Evolutionary conservation across 2,329 filamentous ascomycete genomes (phyloP).

Genomic region (Tolypocladium paradoxum): DNA sequence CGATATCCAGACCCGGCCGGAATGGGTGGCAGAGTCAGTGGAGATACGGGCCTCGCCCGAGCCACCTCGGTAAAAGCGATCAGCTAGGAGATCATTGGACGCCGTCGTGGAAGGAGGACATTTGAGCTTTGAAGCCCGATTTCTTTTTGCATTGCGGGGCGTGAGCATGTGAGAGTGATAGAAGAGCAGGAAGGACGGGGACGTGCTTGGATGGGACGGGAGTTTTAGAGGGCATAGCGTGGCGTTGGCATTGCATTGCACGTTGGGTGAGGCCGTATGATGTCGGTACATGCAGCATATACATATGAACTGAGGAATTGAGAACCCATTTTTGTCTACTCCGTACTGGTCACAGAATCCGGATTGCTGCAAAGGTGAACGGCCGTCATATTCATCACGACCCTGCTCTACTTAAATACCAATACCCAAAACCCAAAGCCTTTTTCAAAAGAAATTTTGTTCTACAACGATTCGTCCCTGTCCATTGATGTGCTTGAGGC

Average conservation of each 20-base stretch:
- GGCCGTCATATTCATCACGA: slow-evolving; percentile 1
- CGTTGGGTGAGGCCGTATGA: not conserved
- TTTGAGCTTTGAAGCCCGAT: not conserved
- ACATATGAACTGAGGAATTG: not conserved
- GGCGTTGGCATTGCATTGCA: slow-evolving; percentile 17
- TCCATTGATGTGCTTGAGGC: slow-evolving; percentile 43
- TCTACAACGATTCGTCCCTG: slow-evolving; percentile 11
- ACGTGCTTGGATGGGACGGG: not conserved
- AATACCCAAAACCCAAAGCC: not conserved
- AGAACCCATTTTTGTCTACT: not conserved
- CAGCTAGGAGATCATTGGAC: not conserved
- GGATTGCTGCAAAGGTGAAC: not conserved
- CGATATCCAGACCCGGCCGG: slow-evolving; percentile 3
- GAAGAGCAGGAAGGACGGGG: not conserved
- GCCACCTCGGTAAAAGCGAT: not conserved
- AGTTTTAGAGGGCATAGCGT: slow-evolving; percentile 17
- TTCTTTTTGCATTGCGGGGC: not conserved
- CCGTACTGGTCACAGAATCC: not conserved
- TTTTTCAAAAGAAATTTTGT: slow-evolving; percentile 1
- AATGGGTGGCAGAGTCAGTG: slow-evolving; percentile 13
- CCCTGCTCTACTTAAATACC: not conserved
- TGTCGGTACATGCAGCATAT: not conserved
- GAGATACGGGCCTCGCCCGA: slow-evolving; percentile 14
- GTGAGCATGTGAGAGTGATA: not conserved
- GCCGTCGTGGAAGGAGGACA: not conserved